phyloP scores from a whole-genome alignment of 176 grass and related monocot species.

The Musa itinerans region DNA sequence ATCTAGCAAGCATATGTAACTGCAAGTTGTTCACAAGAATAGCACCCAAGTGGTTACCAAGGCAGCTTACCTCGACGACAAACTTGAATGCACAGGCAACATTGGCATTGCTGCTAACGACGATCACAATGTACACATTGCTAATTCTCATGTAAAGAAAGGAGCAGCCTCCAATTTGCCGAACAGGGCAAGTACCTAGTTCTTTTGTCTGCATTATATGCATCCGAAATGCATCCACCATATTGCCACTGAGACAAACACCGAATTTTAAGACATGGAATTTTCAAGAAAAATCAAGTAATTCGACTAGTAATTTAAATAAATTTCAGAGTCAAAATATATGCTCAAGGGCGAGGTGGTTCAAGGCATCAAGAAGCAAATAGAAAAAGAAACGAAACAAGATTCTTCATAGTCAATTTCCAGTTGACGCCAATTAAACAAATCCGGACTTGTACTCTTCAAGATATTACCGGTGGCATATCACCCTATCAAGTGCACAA shows the following conservation, averaged over 20 bases:
- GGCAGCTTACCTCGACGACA: conserved; percentile 1
- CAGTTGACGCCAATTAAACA: background rate
- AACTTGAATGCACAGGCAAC: conserved; percentile 17
- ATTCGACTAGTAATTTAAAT: no score
- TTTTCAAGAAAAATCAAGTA: background rate
- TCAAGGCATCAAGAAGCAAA: background rate
- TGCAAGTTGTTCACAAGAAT: no score
- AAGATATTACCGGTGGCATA: no score
- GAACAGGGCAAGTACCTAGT: conserved; percentile 12
- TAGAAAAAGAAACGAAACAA: background rate
- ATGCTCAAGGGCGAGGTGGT: background rate
- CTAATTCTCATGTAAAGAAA: conserved; percentile 19
- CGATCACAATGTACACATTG: conserved; percentile 16
- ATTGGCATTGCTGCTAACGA: conserved; percentile 16
- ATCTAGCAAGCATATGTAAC: no score
- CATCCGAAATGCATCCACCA: conserved; percentile 16
- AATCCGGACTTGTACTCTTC: no score
- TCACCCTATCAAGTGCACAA: no score
- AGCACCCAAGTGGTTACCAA: no score
- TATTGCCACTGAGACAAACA: background rate
- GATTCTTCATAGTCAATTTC: background rate
- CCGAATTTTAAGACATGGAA: background rate
- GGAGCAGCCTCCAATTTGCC: conserved; percentile 16
- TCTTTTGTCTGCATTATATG: conserved; percentile 21
- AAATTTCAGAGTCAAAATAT: background rate